Conservation (phyloP, 2,329 filamentous ascomycete genomes). For the Aspergillus ruber region DNA sequence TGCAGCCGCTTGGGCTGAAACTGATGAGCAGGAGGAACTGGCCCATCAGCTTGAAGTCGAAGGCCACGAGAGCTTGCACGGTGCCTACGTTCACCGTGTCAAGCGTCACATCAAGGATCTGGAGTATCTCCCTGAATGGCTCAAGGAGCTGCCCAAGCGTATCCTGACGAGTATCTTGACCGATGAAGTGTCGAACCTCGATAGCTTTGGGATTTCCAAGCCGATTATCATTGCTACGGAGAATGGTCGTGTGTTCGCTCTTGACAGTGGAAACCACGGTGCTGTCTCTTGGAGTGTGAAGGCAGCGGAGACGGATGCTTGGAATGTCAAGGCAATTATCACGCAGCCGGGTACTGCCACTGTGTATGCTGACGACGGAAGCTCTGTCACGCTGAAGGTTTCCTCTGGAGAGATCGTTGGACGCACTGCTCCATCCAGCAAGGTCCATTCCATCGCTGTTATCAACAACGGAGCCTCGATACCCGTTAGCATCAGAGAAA, state of each 20-base stretch:
- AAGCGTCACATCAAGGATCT: constrained; percentile 76
- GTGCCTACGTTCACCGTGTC: constrained; percentile 83
- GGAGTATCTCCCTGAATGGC: constrained; percentile 62
- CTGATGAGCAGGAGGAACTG: constrained; percentile 65
- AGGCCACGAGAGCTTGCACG: constrained; percentile 69
- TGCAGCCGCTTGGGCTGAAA: constrained; percentile 72
- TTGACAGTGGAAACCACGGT: constrained; percentile 71
- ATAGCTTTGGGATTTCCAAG: constrained; percentile 81
- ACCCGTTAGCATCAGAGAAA: constrained; percentile 27
- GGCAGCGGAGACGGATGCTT: constrained; percentile 54
- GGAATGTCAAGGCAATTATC: constrained; percentile 63
- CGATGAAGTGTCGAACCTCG: constrained; percentile 47
- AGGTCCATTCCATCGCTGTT: constrained; percentile 27
- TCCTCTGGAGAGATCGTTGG: constrained; percentile 38
- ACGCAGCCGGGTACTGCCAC: constrained; percentile 55
- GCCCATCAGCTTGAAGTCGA: constrained; percentile 79
- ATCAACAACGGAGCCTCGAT: constrained; percentile 19
- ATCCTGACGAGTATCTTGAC: constrained; percentile 58
- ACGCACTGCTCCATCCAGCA: constrained; percentile 17
- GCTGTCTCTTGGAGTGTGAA: constrained; percentile 68
- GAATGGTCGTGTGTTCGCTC: constrained; percentile 69
- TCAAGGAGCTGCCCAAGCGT: constrained; percentile 62
- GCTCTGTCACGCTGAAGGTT: constrained; percentile 49
- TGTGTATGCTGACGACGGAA: constrained; percentile 56
- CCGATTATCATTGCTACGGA: constrained; percentile 72